Conservation (phyloP, 257 asterid genomes). For the Solanum virginianum region DNA sequence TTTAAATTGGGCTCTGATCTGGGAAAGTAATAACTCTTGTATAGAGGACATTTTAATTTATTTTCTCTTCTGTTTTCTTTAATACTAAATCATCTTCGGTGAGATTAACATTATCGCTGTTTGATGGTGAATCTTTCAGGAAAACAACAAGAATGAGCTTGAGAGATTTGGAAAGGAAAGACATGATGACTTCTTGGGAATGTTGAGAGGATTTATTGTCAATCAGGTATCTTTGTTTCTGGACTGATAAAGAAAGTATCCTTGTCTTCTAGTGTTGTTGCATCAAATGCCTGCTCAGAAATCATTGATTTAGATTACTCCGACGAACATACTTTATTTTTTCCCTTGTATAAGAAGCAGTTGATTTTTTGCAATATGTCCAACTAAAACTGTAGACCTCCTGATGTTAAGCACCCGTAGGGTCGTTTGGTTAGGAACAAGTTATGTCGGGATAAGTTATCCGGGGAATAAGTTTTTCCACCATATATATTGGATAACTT, state of each 20-base stretch:
- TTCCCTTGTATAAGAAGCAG: not conserved
- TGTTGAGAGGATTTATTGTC: constrained; percentile 86
- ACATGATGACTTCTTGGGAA: constrained; percentile 70
- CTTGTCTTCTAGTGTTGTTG: not conserved
- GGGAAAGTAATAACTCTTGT: not conserved
- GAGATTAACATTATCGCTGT: not conserved
- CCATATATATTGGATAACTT: too few relatives aligned
- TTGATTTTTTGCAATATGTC: not conserved
- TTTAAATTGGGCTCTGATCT: not conserved
- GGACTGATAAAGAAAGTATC: not conserved
- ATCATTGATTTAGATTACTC: not conserved
- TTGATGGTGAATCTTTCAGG: constrained; percentile 36
- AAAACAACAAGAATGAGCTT: constrained; percentile 75
- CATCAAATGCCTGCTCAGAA: not conserved
- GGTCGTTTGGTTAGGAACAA: too few relatives aligned
- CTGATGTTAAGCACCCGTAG: not conserved
- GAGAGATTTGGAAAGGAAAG: constrained; percentile 84
- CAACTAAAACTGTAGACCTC: not conserved
- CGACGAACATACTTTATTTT: not conserved
- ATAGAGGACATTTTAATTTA: not conserved
- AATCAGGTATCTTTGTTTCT: constrained; percentile 56
- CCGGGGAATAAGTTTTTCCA: too few relatives aligned
- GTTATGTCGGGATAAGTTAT: too few relatives aligned
- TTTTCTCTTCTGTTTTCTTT: not conserved
- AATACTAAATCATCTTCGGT: not conserved